Percentiles rank a stretch among this genome's conserved stretches.
Conservation (phyloP, 2,329 filamentous ascomycete genomes). For the Pseudopyrenochaeta lycopersici region DNA sequence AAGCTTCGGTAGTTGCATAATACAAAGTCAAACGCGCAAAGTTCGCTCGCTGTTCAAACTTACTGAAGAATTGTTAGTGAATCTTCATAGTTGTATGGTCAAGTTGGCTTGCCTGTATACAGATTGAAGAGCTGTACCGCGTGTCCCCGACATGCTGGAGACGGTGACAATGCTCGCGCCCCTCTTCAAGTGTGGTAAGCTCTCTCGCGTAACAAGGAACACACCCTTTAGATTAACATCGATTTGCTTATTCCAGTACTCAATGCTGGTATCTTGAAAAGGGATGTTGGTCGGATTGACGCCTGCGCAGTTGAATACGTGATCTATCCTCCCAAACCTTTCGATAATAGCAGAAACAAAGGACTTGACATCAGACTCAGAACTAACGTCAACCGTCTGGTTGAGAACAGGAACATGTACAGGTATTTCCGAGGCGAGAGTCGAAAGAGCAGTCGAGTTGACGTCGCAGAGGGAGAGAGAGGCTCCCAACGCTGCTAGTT, state of each 20-base stretch:
- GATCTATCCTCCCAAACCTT: conserved; percentile 49
- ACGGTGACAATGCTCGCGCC: conserved; percentile 42
- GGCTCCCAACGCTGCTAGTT: conserved; percentile 58
- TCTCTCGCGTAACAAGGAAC: conserved; percentile 56
- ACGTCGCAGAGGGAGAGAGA: conserved; percentile 45
- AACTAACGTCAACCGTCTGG: conserved; percentile 57
- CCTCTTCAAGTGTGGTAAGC: conserved; percentile 46
- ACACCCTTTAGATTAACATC: conserved; percentile 57
- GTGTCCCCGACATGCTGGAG: conserved; percentile 32
- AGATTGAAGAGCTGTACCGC: conserved; percentile 35
- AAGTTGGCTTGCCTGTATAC: conserved; percentile 26
- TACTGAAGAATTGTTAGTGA: too few relatives aligned
- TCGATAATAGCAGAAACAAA: conserved; percentile 51
- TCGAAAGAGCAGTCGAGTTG: conserved; percentile 52
- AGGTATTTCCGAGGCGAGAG: conserved; percentile 43
- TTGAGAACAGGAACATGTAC: conserved; percentile 32
- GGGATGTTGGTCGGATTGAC: conserved; percentile 58
- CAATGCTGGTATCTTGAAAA: conserved; percentile 54
- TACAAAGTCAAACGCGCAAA: too few relatives aligned
- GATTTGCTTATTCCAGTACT: conserved; percentile 58
- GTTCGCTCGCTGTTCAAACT: too few relatives aligned
- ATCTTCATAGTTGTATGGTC: too few relatives aligned
- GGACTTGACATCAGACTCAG: conserved; percentile 52
- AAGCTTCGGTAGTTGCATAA: too few relatives aligned
- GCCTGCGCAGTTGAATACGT: conserved; percentile 58